phyloP scores from a whole-genome alignment of 202 grass and related monocot species.

The Carex arenaria region DNA sequence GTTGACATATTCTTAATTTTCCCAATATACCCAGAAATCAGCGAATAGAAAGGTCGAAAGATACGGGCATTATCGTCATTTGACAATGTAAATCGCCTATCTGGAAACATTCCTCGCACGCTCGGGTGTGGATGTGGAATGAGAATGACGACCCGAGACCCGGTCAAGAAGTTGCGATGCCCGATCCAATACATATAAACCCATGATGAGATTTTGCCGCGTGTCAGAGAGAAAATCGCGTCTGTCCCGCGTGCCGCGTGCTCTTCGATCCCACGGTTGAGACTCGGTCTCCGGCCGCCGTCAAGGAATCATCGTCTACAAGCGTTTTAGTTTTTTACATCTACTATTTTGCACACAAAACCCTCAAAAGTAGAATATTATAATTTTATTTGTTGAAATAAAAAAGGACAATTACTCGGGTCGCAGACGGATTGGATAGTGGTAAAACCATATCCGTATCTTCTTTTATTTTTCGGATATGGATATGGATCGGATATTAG shows the following conservation, averaged over 20 bases:
- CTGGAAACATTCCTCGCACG: constrained; percentile 28
- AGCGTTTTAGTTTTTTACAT: not conserved
- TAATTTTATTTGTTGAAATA: not conserved
- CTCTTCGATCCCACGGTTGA: not conserved
- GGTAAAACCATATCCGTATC: no score
- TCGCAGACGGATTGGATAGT: no score
- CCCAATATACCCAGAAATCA: not conserved
- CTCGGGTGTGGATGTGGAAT: not conserved
- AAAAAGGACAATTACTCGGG: not conserved
- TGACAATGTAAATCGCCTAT: not conserved
- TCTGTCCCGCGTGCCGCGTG: constrained; percentile 23
- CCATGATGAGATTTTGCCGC: not conserved
- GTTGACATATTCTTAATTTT: not conserved
- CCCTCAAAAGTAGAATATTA: not conserved
- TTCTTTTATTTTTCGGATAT: no score
- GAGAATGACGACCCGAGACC: not conserved
- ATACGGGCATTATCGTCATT: not conserved
- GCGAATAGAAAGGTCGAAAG: not conserved
- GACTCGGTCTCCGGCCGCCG: constrained; percentile 20
- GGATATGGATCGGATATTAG: no score
- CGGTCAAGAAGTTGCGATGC: not conserved
- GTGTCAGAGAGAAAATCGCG: not conserved
- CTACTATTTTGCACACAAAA: not conserved
- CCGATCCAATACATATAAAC: not conserved
- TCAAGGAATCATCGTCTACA: not conserved